phyloP scores from a whole-genome alignment of 2,329 filamentous ascomycete genomes.

The Chaetomium sp. region DNA sequence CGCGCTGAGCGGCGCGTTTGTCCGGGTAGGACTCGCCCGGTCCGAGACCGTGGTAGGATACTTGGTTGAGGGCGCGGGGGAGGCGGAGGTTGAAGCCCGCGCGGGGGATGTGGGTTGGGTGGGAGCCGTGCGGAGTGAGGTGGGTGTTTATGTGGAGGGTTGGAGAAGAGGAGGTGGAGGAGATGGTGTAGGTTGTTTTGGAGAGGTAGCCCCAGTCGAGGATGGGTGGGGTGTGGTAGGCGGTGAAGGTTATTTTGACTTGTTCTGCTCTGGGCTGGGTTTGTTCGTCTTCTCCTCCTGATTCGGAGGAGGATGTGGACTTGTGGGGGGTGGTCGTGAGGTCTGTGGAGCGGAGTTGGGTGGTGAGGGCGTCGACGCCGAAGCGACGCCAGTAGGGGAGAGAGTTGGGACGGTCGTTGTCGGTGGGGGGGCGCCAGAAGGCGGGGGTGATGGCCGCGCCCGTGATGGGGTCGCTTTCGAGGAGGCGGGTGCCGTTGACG shows the following conservation, averaged over 20 bases:
- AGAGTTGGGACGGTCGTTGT: slow-evolving; percentile 54
- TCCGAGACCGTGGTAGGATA: slow-evolving; percentile 56
- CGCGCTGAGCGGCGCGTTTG: slow-evolving; percentile 47
- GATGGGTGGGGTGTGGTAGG: slow-evolving; percentile 51
- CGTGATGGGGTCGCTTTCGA: slow-evolving; percentile 32
- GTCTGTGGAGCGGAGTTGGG: slow-evolving; percentile 39
- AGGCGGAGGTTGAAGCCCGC: slow-evolving; percentile 54
- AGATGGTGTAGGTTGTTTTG: slow-evolving; percentile 47
- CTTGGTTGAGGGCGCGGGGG: slow-evolving; percentile 37
- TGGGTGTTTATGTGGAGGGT: slow-evolving; percentile 39
- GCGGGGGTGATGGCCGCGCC: slow-evolving; percentile 36
- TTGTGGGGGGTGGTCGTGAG: slow-evolving; percentile 16
- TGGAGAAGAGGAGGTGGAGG: slow-evolving; percentile 33
- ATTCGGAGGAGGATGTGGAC: no score
- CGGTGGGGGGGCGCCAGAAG: slow-evolving; percentile 59
- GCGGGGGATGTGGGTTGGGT: slow-evolving; percentile 51
- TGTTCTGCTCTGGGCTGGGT: slow-evolving; percentile 13
- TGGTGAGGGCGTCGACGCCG: slow-evolving; percentile 41
- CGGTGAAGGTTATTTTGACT: slow-evolving; percentile 37
- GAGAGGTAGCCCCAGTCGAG: slow-evolving; percentile 53
- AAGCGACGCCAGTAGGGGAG: slow-evolving; percentile 52
- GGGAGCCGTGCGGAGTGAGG: slow-evolving; percentile 39
- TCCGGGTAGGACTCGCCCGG: slow-evolving; percentile 60
- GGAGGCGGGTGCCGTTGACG: slow-evolving; percentile 29
- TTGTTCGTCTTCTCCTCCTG: no score